These are phyloP conservation scores for Cercospora zeae-maydis DNA, from an alignment of 2,329 filamentous ascomycete species.

Conservation along the genomic window DNA sequence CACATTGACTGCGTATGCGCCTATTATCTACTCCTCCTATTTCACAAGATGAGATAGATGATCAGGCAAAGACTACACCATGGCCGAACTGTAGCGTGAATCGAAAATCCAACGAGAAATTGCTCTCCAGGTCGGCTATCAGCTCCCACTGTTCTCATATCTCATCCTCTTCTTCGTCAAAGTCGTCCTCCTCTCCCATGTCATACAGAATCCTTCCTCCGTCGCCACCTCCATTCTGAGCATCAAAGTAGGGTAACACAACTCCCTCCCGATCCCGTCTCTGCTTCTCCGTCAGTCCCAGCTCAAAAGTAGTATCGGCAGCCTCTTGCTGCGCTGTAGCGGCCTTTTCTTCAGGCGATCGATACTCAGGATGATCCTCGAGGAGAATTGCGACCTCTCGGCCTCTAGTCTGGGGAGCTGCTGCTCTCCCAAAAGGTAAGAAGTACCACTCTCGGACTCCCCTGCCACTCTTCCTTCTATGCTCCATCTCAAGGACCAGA, in stretches of 20 bases:
- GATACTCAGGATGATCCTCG: constrained; percentile 72
- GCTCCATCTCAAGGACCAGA: constrained; percentile 78
- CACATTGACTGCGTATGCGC: not conserved
- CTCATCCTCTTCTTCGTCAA: constrained; percentile 94
- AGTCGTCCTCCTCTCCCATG: constrained; percentile 94
- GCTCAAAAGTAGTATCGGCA: constrained; percentile 72
- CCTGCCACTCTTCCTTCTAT: constrained; percentile 76
- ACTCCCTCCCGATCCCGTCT: constrained; percentile 80
- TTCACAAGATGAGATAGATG: too few species aligned
- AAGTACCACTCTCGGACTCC: constrained; percentile 68
- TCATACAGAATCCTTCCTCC: constrained; percentile 94
- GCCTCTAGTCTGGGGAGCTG: constrained; percentile 10
- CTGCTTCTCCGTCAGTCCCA: constrained; percentile 89
- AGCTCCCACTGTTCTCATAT: constrained; percentile 52
- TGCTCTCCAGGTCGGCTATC: not conserved
- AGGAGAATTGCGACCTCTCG: constrained; percentile 56
- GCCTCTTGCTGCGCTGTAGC: constrained; percentile 44
- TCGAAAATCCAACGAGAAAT: not conserved
- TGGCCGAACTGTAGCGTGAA: not conserved
- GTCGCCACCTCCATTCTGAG: constrained; percentile 76
- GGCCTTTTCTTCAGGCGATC: constrained; percentile 41
- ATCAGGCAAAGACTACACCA: not conserved
- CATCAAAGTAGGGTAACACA: constrained; percentile 93
- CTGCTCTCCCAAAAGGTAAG: constrained; percentile 41
- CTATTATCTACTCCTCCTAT: too few species aligned